Base-by-base conservation (phyloP, 768 basidiomycete genomes). In the Gymnopilus junonius region DNA sequence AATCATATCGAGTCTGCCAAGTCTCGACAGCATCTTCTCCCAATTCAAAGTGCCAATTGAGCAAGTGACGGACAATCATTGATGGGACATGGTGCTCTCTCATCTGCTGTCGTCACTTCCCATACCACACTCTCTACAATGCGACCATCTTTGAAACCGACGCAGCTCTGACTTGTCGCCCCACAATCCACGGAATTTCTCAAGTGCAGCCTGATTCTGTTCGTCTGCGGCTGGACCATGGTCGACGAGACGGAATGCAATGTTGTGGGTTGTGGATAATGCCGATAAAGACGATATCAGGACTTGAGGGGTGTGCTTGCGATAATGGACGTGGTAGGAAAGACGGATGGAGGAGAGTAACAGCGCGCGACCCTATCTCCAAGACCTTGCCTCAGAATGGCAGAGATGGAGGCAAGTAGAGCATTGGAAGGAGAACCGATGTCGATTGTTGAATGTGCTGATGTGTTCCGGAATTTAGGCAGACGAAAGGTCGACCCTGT, bases 81-180 rank as follows among this genome's bases (percentile, higher is more conserved):
- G 81, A 77, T 0, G 95, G 94, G 29, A 99, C 87, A 64, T 89
- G 85, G 0, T n/a, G 87, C 81, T 27, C 93, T 88, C 63, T 95
- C 93, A 55, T 97, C 94, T 0, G 85, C 82, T 2, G 86, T 90
- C 63, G 86, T 84, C 8, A 94, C 87, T 20, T 97, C 91, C 97
- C 97, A 99, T 2, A 99, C 95, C n/a, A 98, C 94, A 67, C 92
- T 94, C 75, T 98, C 95, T 5, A 85, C 71, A 64, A 99, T 98
- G 17, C 90, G 85, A 1, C 97, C 97, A 69, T 99, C 96, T 75
- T 98, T 96, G 82, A 99, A 99, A 40, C n/a, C 96, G 86, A 6
- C 97, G 85, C 17, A 98, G 80, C 71, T 99, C 97, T 0, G 95
- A 89, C 74, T 95, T 97, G 39, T 85, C 79, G 0, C 96, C 97